Evolutionary conservation across 2,329 filamentous ascomycete species (phyloP).

Genomic region (Sclerotinia nivalis): DNA sequence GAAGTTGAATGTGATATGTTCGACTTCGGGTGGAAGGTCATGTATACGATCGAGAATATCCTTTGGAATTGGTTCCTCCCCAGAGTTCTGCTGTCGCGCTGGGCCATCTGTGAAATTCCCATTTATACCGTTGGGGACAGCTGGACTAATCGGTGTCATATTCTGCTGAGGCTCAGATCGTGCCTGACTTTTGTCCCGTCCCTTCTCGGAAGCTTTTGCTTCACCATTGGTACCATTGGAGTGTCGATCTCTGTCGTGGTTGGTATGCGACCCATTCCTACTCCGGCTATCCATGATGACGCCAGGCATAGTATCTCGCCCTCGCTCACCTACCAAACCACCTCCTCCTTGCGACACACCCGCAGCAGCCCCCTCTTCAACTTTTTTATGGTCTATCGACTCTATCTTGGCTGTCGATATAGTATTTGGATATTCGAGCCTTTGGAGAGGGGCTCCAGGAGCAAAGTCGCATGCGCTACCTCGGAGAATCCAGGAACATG

Average conservation of each 20-base stretch:
- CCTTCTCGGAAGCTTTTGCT: slow-evolving; percentile 42
- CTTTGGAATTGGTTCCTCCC: slow-evolving; percentile 30
- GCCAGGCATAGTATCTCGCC: slow-evolving; percentile 50
- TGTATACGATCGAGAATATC: slow-evolving; percentile 50
- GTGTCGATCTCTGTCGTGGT: slow-evolving; percentile 54
- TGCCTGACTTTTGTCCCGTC: slow-evolving; percentile 40
- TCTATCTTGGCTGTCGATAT: slow-evolving; percentile 41
- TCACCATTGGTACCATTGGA: slow-evolving; percentile 49
- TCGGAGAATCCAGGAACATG: slow-evolving; percentile 33
- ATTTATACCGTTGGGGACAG: slow-evolving; percentile 37
- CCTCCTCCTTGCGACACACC: slow-evolving; percentile 35
- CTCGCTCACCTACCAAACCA: slow-evolving; percentile 31
- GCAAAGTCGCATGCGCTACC: slow-evolving; percentile 40
- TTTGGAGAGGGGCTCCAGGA: slow-evolving; percentile 29
- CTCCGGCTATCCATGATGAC: slow-evolving; percentile 58
- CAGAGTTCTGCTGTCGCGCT: slow-evolving; percentile 30
- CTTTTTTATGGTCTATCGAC: slow-evolving; percentile 36
- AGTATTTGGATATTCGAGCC: slow-evolving; percentile 19
- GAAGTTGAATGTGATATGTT: slow-evolving; percentile 74
- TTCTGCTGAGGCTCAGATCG: slow-evolving; percentile 37
- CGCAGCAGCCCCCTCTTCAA: slow-evolving; percentile 37
- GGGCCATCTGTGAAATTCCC: slow-evolving; percentile 28
- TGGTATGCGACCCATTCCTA: slow-evolving; percentile 54
- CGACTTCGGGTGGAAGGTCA: slow-evolving; percentile 61
- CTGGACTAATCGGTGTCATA: slow-evolving; percentile 37